These are phyloP conservation scores for Diaporthe amygdali DNA, from an alignment of 2,329 filamentous ascomycete genomes.

Conservation along the genomic window DNA sequence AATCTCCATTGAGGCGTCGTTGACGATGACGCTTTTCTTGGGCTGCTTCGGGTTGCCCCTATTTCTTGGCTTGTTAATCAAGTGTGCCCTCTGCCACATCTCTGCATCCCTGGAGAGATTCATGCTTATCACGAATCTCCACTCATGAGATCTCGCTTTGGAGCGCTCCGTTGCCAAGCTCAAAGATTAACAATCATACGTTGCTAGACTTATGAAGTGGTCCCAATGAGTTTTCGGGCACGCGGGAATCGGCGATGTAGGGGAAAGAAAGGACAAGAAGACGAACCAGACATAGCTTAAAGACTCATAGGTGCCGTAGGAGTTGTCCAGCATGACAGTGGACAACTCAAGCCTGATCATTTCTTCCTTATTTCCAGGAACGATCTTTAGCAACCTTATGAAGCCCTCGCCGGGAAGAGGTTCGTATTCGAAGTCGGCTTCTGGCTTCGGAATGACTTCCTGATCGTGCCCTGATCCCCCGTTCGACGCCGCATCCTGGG, in stretches of 20 bases:
- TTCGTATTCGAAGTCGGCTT: not conserved
- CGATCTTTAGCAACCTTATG: not conserved
- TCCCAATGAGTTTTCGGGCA: not conserved
- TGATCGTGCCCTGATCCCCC: not conserved
- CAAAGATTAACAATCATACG: not conserved
- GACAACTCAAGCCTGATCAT: not conserved
- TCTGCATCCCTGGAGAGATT: not conserved
- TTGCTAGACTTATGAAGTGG: not conserved
- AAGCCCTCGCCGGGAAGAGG: not conserved
- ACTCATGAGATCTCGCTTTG: not conserved
- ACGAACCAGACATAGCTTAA: slow-evolving; percentile 1
- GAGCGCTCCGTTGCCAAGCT: not conserved
- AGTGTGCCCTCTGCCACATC: not conserved
- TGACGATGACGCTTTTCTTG: not conserved
- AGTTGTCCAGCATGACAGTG: not conserved
- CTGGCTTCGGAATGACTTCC: too few relatives aligned
- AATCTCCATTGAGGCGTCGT: not conserved
- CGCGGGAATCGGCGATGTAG: not conserved
- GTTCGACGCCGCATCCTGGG: not conserved
- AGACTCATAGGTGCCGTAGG: not conserved
- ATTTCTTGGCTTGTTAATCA: not conserved
- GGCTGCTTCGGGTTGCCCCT: not conserved
- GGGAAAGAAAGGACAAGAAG: too few relatives aligned
- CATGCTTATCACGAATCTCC: too few relatives aligned
- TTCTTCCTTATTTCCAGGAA: not conserved